A percentile compares a stretch with the other conserved stretches of the same genome.
These are phyloP conservation scores for Blastobotrys americana DNA, from an alignment of 805 yeast genomes.

Conservation along the genomic window DNA sequence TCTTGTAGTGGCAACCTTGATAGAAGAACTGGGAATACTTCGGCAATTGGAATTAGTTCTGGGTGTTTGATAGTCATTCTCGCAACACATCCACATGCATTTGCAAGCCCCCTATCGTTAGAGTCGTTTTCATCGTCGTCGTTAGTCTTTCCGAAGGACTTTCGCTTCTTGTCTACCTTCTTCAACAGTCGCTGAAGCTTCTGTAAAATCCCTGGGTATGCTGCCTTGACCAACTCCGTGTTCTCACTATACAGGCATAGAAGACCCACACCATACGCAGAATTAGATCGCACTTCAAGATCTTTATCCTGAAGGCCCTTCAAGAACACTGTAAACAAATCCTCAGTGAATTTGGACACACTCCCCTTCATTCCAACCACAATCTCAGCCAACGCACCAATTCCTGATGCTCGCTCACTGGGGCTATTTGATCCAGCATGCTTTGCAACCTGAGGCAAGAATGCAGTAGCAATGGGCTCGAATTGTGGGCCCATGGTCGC, in stretches of 20 bases:
- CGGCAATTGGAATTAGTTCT: conserved; percentile 64
- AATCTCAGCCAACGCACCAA: conserved; percentile 89
- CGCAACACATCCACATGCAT: conserved; percentile 96
- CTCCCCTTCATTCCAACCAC: conserved; percentile 60
- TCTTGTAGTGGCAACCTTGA: conserved; percentile 77
- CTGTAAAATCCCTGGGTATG: conserved; percentile 62
- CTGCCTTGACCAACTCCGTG: conserved; percentile 50
- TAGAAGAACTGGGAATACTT: conserved; percentile 65
- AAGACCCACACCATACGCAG: conserved; percentile 93
- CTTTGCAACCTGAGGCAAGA: conserved; percentile 55
- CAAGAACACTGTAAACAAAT: conserved; percentile 56
- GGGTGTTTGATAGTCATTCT: conserved; percentile 75
- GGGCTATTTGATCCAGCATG: conserved; percentile 56
- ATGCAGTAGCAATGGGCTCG: conserved; percentile 59
- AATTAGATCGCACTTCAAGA: conserved; percentile 84
- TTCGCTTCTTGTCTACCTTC: conserved; percentile 56
- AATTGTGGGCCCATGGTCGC: conserved; percentile 75
- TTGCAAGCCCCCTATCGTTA: conserved; percentile 78
- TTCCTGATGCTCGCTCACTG: conserved; percentile 70
- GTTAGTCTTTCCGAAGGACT: conserved; percentile 31
- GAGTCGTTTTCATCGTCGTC: conserved; percentile 67
- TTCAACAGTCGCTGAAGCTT: conserved; percentile 63
- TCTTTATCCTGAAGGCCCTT: conserved; percentile 68
- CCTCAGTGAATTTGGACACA: conserved; percentile 58
- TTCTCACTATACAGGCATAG: conserved; percentile 47